These are phyloP conservation scores for Neofusicoccum ribis DNA, from an alignment of 2,329 filamentous ascomycete species.

Conservation along the genomic window DNA sequence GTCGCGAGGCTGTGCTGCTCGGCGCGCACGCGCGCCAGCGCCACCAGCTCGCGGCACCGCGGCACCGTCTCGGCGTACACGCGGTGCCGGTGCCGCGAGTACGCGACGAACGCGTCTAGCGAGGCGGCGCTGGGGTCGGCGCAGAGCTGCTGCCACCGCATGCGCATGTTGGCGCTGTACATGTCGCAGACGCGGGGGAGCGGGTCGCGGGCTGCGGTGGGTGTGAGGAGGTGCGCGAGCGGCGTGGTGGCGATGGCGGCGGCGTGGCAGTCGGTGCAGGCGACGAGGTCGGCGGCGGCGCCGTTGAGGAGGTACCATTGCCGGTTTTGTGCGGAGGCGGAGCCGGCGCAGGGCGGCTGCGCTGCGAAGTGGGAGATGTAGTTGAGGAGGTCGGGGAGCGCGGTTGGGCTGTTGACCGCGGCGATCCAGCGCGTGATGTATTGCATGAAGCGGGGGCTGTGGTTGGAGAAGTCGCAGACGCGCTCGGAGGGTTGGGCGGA, in stretches of 20 bases:
- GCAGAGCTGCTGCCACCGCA: background rate
- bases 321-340: background rate
- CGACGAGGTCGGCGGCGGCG: background rate
- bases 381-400: background rate
- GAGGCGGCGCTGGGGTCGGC: background rate
- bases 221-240: background rate
- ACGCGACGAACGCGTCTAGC: background rate
- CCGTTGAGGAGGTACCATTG: background rate
- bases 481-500: background rate
- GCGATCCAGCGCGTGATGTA: background rate
- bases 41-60: background rate
- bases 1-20: background rate
- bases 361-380: background rate
- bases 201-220: background rate
- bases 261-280: background rate
- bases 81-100: background rate
- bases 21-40: background rate
- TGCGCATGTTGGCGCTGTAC: background rate
- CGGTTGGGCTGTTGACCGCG: background rate
- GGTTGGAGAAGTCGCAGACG: background rate
- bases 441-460: background rate
- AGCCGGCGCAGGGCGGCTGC: background rate
- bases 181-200: background rate
- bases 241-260: background rate
- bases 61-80: constrained; percentile 1